phyloP scores from a whole-genome alignment of 2,329 filamentous ascomycete species.

The Ophiosphaerella narmari region DNA sequence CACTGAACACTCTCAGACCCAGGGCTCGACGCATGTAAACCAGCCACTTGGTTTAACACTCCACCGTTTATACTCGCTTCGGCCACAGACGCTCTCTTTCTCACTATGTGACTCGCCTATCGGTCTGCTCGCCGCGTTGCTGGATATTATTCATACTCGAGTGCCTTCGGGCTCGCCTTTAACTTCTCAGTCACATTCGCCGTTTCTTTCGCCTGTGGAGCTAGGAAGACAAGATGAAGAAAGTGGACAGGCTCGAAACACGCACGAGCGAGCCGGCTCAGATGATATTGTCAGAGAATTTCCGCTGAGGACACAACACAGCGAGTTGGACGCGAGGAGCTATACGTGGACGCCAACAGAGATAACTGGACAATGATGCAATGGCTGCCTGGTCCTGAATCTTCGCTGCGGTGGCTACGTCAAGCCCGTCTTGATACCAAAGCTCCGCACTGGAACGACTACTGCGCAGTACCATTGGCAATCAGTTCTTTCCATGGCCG shows the following conservation, averaged over 20 bases:
- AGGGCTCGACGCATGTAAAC: neutral
- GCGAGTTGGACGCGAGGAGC: constrained; percentile 11
- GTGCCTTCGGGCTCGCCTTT: constrained; percentile 14
- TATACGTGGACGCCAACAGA: constrained; percentile 46
- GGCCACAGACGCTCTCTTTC: constrained; percentile 44
- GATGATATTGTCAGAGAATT: constrained; percentile 1
- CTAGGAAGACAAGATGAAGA: constrained; percentile 30
- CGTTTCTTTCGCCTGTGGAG: constrained; percentile 39
- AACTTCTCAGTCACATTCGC: constrained; percentile 27
- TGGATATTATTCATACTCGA: constrained; percentile 39
- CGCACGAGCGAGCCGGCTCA: constrained; percentile 7
- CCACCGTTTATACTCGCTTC: constrained; percentile 33
- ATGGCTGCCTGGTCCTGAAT: constrained; percentile 60
- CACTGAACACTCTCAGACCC: neutral
- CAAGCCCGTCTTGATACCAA: constrained; percentile 39
- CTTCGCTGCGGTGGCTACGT: constrained; percentile 49
- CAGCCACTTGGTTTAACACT: constrained; percentile 19
- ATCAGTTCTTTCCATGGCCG: constrained; percentile 45
- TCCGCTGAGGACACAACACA: constrained; percentile 13
- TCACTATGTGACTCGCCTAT: constrained; percentile 47
- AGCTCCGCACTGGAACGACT: constrained; percentile 15
- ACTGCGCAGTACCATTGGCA: constrained; percentile 43
- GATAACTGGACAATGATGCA: constrained; percentile 59
- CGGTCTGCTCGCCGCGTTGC: constrained; percentile 39
- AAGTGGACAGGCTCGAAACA: constrained; percentile 5